phyloP scores from a whole-genome alignment of 2,329 filamentous ascomycete species.

The Dactylellina parvicollis region DNA sequence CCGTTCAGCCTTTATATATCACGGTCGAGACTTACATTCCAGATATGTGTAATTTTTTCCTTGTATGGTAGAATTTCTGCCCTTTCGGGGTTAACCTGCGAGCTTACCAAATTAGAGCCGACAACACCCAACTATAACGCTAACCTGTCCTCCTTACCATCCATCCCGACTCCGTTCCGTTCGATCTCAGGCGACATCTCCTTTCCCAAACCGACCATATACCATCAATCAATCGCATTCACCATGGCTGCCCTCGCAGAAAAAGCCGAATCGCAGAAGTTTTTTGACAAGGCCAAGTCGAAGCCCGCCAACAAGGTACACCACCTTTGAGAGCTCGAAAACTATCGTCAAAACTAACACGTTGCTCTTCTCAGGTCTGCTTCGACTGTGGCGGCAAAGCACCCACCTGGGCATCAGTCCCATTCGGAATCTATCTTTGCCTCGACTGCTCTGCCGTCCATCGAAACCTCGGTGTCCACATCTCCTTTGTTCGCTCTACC shows the following conservation, averaged over 20 bases:
- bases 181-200: slow-evolving; percentile 62
- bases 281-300: slow-evolving; percentile 96
- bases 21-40: slow-evolving; percentile 13
- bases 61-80: not conserved
- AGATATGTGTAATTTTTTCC: not conserved
- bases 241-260: slow-evolving; percentile 71
- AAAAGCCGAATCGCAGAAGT: slow-evolving; percentile 93
- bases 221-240: slow-evolving; percentile 59
- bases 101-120: slow-evolving; percentile 5
- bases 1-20: no score
- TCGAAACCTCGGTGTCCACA: slow-evolving; percentile 96
- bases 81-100: not conserved
- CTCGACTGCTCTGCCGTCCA: slow-evolving; percentile 98
- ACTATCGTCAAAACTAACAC: slow-evolving; percentile 28
- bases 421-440: slow-evolving; percentile 96
- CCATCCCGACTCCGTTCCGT: not conserved
- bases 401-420: slow-evolving; percentile 97
- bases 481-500: slow-evolving; percentile 97
- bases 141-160: slow-evolving; percentile 45
- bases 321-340: slow-evolving; percentile 52
- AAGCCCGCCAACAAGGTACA: slow-evolving; percentile 93
- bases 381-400: slow-evolving; percentile 99
- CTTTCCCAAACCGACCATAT: slow-evolving; percentile 3
- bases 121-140: slow-evolving; percentile 31
- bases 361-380: slow-evolving; percentile 74